phyloP scores from a whole-genome alignment of 208 protist genomes.

The Trypanosoma rangeli region DNA sequence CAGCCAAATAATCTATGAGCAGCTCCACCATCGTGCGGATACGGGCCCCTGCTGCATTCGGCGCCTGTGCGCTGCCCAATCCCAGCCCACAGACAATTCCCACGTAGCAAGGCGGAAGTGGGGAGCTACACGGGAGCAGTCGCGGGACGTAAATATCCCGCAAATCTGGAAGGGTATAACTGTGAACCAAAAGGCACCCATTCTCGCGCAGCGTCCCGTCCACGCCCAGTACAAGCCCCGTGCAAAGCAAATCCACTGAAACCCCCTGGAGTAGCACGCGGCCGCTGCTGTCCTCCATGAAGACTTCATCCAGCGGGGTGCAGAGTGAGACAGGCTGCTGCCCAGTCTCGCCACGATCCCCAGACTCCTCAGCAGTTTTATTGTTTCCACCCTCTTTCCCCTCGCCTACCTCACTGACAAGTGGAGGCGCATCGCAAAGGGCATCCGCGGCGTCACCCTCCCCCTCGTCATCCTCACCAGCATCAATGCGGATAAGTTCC shows the following conservation, averaged over 20 bases:
- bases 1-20: slow-evolving; percentile 79
- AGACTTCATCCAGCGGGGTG: slow-evolving; percentile 56
- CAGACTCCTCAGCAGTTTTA: slow-evolving; percentile 19
- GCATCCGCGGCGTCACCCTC: slow-evolving; percentile 17
- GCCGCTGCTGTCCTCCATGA: slow-evolving; percentile 85
- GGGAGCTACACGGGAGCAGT: slow-evolving; percentile 13
- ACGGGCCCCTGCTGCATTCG: slow-evolving; percentile 29
- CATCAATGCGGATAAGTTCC: slow-evolving; percentile 83
- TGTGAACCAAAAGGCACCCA: slow-evolving; percentile 60
- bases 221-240: slow-evolving; percentile 73
- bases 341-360: slow-evolving; percentile 23
- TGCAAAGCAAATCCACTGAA: slow-evolving; percentile 59
- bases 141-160: slow-evolving; percentile 52
- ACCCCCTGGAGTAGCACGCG: slow-evolving; percentile 64
- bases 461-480: slow-evolving; percentile 64
- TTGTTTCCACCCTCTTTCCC: slow-evolving; percentile 14
- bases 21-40: slow-evolving; percentile 58
- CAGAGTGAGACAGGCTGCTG: slow-evolving; percentile 58
- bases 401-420: slow-evolving; percentile 25
- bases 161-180: slow-evolving; percentile 57
- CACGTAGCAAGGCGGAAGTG: slow-evolving; percentile 65
- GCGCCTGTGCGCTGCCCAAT: slow-evolving; percentile 23
- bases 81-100: slow-evolving; percentile 79
- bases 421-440: slow-evolving; percentile 24
- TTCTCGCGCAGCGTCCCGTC: slow-evolving; percentile 68